phyloP scores from a whole-genome alignment of 495 filamentous ascomycete species.

The Astrocystis sublimbata region DNA sequence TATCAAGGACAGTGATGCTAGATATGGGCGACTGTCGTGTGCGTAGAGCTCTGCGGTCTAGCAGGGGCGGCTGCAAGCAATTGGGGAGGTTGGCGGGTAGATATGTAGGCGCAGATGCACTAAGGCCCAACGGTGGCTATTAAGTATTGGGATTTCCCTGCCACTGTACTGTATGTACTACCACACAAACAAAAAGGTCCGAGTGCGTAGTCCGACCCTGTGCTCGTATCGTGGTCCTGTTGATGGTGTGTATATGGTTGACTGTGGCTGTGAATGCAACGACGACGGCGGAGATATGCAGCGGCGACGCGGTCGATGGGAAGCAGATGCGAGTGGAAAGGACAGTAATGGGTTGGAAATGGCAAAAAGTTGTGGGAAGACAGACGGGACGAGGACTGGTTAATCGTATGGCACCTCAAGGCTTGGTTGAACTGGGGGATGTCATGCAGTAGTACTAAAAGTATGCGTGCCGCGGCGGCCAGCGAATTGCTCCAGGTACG shows the following conservation, averaged over 20 bases:
- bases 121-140: slow-evolving; percentile 2
- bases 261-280: slow-evolving; percentile 10
- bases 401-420: slow-evolving; percentile 26
- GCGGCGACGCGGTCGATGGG: slow-evolving; percentile 28
- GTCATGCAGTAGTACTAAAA: slow-evolving; percentile 22
- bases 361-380: slow-evolving; percentile 27
- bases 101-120: slow-evolving; percentile 18
- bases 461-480: slow-evolving; percentile 13
- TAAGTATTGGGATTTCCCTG: background rate
- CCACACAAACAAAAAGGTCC: background rate
- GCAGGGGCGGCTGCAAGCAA: background rate
- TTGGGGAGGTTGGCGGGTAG: slow-evolving; percentile 4
- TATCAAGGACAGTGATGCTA: slow-evolving; percentile 6
- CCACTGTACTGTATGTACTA: no score
- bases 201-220: background rate
- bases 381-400: slow-evolving; percentile 33
- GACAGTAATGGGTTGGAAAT: slow-evolving; percentile 30
- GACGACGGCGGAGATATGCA: slow-evolving; percentile 24
- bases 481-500: no score
- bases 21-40: background rate
- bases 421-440: slow-evolving; percentile 14
- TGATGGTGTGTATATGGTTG: no score
- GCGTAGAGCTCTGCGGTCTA: slow-evolving; percentile 9
- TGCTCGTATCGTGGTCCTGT: background rate
- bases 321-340: slow-evolving; percentile 29